A percentile compares a stretch with the other conserved stretches of the same genome.
Evolutionary conservation across 805 yeast species (phyloP).

Genomic region (Debaryomyces prosopidis): DNA sequence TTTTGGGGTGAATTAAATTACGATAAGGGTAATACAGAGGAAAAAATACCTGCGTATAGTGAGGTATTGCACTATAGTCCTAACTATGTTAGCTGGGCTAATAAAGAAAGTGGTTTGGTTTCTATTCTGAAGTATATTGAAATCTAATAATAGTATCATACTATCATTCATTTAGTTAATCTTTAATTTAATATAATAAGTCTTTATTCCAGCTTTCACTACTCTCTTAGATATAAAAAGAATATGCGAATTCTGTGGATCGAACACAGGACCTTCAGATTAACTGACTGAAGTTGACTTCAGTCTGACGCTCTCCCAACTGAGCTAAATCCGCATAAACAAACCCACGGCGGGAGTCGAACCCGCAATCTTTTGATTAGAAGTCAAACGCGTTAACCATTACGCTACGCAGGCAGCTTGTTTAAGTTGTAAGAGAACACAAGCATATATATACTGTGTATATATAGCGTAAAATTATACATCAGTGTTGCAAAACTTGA

Average conservation of each 20-base stretch:
- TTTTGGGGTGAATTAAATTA: conserved; percentile 71
- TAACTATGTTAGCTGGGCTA: conserved; percentile 61
- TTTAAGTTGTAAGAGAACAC: neutral
- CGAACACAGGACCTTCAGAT: conserved; percentile 34
- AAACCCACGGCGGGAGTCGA: conserved; percentile 56
- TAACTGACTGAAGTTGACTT: conserved; percentile 25
- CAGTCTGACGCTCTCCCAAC: conserved; percentile 44
- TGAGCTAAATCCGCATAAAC: conserved; percentile 34
- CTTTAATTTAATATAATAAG: neutral
- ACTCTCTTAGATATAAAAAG: conserved; percentile 5
- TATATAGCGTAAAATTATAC: no score
- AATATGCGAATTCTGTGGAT: conserved; percentile 29
- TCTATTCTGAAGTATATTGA: conserved; percentile 49
- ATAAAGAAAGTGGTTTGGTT: conserved; percentile 67
- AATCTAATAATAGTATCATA: neutral
- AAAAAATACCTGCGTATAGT: conserved; percentile 67
- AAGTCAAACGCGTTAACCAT: conserved; percentile 69
- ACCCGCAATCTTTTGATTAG: conserved; percentile 67
- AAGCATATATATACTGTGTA: no score
- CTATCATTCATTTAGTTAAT: neutral
- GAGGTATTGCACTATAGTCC: conserved; percentile 74
- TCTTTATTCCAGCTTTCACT: neutral
- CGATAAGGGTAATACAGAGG: conserved; percentile 26
- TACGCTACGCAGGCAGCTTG: conserved; percentile 47
- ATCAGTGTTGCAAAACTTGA: no score